These are phyloP conservation scores for Sporobolomyces roseus DNA, from an alignment of 768 basidiomycete species.

Conservation along the genomic window DNA sequence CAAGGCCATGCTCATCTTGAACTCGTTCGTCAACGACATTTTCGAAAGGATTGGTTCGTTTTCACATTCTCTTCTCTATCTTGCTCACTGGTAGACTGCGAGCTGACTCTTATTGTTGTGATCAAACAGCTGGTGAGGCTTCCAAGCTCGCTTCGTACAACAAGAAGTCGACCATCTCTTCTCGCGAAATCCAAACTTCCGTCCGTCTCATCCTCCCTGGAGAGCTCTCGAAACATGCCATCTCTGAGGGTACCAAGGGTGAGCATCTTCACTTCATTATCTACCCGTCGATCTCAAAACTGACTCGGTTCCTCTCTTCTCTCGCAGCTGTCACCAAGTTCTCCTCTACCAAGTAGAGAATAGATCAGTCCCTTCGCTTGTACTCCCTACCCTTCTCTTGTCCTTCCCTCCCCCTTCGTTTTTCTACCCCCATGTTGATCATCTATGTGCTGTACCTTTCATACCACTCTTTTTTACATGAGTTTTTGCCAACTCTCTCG, in stretches of 20 bases:
- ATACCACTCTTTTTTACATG: no score
- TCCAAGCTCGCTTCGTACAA: slow-evolving; percentile 88
- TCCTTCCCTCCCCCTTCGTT: slow-evolving; percentile 21
- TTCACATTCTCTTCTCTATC: background rate
- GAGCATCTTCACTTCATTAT: background rate
- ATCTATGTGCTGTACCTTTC: no score
- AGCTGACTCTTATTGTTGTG: slow-evolving; percentile 5
- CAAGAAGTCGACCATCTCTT: slow-evolving; percentile 98
- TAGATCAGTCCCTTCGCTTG: slow-evolving; percentile 62
- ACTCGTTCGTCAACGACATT: slow-evolving; percentile 47
- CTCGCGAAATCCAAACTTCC: slow-evolving; percentile 95
- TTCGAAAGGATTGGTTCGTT: slow-evolving; percentile 53
- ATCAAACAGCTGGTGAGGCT: slow-evolving; percentile 54
- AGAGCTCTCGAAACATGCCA: slow-evolving; percentile 82
- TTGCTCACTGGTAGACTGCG: background rate
- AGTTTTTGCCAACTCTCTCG: background rate
- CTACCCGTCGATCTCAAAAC: background rate
- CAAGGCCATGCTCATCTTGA: slow-evolving; percentile 52
- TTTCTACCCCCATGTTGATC: background rate
- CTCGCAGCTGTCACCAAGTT: slow-evolving; percentile 27
- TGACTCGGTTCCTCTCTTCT: background rate
- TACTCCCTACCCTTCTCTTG: slow-evolving; percentile 80
- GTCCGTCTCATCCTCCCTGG: slow-evolving; percentile 96
- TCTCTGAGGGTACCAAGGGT: slow-evolving; percentile 89
- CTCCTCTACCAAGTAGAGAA: slow-evolving; percentile 56